These are phyloP conservation scores for Raddia distichophylla DNA, from an alignment of 176 grass and related monocot species.

Conservation along the genomic window DNA sequence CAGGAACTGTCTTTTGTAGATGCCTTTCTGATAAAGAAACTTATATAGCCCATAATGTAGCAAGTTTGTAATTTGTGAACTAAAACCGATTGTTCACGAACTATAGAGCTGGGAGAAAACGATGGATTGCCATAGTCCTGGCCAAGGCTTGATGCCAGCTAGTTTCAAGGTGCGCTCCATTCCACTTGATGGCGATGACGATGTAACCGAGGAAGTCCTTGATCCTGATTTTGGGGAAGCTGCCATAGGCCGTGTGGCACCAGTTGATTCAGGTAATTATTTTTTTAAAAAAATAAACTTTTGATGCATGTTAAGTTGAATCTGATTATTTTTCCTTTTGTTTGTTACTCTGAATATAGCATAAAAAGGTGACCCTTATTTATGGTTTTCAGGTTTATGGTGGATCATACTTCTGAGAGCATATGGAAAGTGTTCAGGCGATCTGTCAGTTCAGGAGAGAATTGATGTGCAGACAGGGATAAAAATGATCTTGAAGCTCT, in stretches of 20 bases:
- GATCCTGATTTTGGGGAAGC: conserved; percentile 95
- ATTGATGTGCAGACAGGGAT: conserved; percentile 84
- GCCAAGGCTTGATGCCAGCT: conserved; percentile 83
- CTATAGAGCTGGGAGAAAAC: conserved; percentile 95
- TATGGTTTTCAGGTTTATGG: conserved; percentile 66
- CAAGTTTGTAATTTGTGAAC: neutral
- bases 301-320: conserved; percentile 51
- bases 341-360: neutral
- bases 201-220: conserved; percentile 75
- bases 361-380: neutral
- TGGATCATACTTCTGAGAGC: conserved; percentile 90
- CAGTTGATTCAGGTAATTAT: conserved; percentile 78
- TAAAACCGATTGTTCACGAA: neutral
- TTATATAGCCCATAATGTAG: neutral
- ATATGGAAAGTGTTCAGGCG: conserved; percentile 79
- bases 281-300: neutral
- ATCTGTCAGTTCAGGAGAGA: conserved; percentile 79
- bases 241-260: conserved; percentile 81
- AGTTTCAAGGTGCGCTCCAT: conserved; percentile 86
- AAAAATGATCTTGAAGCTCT: conserved; percentile 90
- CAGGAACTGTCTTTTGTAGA: neutral
- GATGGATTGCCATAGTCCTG: conserved; percentile 91
- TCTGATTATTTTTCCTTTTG: neutral
- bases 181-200: conserved; percentile 71
- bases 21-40: neutral